phyloP scores from a whole-genome alignment of 345 rosid genomes.

The Hibiscus syriacus region DNA sequence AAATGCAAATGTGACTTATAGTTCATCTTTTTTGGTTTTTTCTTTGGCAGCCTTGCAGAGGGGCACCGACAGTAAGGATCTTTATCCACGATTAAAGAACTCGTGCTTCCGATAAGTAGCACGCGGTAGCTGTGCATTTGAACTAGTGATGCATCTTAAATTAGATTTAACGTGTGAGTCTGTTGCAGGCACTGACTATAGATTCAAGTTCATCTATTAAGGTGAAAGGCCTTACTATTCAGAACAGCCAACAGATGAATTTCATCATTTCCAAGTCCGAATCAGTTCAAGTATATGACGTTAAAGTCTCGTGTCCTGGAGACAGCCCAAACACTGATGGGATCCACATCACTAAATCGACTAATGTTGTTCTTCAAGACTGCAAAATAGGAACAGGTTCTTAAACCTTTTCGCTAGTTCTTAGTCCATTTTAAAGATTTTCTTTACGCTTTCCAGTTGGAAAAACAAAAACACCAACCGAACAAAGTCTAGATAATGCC shows the following conservation, averaged over 20 bases:
- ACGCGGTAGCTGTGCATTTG: not conserved
- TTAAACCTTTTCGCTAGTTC: not conserved
- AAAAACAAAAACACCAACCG: not conserved
- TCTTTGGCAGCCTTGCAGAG: constrained; percentile 78
- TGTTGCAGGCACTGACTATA: constrained; percentile 79
- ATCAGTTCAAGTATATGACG: constrained; percentile 53
- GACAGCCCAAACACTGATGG: constrained; percentile 99
- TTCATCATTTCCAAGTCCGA: constrained; percentile 62
- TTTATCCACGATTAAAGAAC: constrained; percentile 8
- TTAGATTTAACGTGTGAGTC: constrained; percentile 15
- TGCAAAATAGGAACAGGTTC: constrained; percentile 96
- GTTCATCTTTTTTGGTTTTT: constrained; percentile 13
- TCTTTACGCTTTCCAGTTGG: not conserved
- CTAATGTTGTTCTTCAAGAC: constrained; percentile 69
- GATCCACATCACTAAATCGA: constrained; percentile 74
- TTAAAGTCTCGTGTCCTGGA: constrained; percentile 68
- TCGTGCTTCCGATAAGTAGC: constrained; percentile 9
- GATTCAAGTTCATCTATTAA: constrained; percentile 72
- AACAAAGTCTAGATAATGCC: not conserved
- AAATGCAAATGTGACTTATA: constrained; percentile 14
- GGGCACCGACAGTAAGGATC: constrained; percentile 70
- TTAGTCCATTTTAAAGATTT: not conserved
- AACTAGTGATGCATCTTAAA: not conserved
- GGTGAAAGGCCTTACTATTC: constrained; percentile 72
- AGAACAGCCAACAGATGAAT: constrained; percentile 95